Evolutionary conservation across 257 asterid genomes (phyloP).

Genomic region (Scutellaria barbata): DNA sequence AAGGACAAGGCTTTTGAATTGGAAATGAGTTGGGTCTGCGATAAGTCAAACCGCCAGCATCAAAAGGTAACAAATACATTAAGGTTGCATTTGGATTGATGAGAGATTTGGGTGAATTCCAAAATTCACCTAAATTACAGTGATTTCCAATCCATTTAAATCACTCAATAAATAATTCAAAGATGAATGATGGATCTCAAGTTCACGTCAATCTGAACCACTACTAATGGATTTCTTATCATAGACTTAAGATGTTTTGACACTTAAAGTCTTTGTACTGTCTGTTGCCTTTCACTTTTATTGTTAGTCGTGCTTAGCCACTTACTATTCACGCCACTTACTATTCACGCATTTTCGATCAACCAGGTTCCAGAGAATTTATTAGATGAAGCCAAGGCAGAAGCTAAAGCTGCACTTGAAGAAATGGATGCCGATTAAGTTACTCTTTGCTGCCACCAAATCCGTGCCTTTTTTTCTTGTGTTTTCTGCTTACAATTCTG

Average conservation of each 20-base stretch:
- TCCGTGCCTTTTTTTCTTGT: neutral
- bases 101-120: neutral
- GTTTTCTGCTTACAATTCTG: conserved; percentile 27
- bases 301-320: neutral
- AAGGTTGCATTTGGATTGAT: neutral
- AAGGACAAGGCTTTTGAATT: conserved; percentile 90
- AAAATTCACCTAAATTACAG: too few relatives aligned
- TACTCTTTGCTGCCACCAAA: neutral
- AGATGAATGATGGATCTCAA: too few relatives aligned
- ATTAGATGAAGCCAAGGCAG: conserved; percentile 75
- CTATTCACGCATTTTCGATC: neutral
- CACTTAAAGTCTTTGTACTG: neutral
- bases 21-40: conserved; percentile 93
- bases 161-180: too few relatives aligned
- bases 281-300: neutral
- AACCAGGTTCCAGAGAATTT: conserved; percentile 67
- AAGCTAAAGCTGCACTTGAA: conserved; percentile 83
- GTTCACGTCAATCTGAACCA: too few relatives aligned
- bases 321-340: too few relatives aligned
- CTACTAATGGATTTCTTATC: too few relatives aligned
- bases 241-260: too few relatives aligned
- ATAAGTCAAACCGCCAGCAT: conserved; percentile 82
- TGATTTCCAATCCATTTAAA: too few relatives aligned
- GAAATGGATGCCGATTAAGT: conserved; percentile 83
- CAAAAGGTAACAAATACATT: conserved; percentile 55